Conservation (phyloP, 2,329 filamentous ascomycete genomes). For the Colletotrichum agaves region DNA sequence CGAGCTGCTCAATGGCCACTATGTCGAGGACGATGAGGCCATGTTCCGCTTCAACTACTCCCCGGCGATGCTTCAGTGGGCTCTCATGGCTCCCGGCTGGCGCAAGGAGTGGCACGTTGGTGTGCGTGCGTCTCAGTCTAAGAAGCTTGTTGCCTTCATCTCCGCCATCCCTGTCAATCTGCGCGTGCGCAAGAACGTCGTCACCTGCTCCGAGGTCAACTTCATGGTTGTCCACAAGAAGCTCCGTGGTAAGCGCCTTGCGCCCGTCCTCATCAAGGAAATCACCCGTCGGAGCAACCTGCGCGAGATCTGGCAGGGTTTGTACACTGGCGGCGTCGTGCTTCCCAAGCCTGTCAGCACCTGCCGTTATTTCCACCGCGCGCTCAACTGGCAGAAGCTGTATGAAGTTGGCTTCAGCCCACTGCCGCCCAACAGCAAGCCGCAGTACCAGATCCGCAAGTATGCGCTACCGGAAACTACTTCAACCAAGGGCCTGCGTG, state of each 20-base stretch:
- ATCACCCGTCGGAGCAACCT: conserved; percentile 93
- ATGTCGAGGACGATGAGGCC: conserved; percentile 96
- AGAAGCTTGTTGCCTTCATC: conserved; percentile 94
- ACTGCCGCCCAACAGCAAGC: conserved; percentile 84
- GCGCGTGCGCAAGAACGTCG: conserved; percentile 78
- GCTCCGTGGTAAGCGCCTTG: conserved; percentile 89
- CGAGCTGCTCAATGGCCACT: conserved; percentile 90
- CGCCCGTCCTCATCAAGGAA: conserved; percentile 96
- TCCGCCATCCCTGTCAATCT: conserved; percentile 90
- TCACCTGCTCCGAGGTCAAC: conserved; percentile 93
- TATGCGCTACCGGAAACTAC: conserved; percentile 84
- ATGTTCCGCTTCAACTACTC: conserved; percentile 99
- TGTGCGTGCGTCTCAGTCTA: conserved; percentile 83
- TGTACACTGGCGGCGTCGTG: conserved; percentile 93
- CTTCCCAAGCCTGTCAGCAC: conserved; percentile 92
- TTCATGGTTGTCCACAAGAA: conserved; percentile 99
- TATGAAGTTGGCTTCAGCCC: conserved; percentile 95
- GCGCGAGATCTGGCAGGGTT: conserved; percentile 88
- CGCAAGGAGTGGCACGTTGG: conserved; percentile 94
- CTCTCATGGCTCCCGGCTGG: conserved; percentile 94
- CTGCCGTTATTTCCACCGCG: conserved; percentile 94
- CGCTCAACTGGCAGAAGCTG: conserved; percentile 95
- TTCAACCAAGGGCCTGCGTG: conserved; percentile 77
- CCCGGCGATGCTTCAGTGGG: conserved; percentile 88
- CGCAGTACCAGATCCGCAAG: conserved; percentile 84